Conservation (phyloP, 768 basidiomycete genomes). For the Collybia mongolica region DNA sequence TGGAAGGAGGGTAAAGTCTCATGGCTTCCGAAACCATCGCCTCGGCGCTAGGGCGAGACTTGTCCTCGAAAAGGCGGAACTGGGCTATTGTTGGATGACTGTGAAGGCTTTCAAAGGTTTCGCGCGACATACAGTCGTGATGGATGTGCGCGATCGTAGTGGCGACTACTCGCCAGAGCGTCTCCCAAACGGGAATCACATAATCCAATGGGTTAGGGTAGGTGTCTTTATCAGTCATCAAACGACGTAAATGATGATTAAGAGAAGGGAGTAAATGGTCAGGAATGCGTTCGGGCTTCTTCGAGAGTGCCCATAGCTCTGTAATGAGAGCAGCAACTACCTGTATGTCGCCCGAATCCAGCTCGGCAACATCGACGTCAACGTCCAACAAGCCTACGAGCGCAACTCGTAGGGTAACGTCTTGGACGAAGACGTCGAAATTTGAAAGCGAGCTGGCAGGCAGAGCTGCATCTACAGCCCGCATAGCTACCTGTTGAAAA, state of each 20-base stretch:
- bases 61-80: constrained; percentile 21
- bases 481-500: constrained; percentile 26
- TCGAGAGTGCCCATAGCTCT: constrained; percentile 46
- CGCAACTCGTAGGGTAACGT: constrained; percentile 40
- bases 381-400: constrained; percentile 39
- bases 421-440: constrained; percentile 42
- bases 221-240: constrained; percentile 33
- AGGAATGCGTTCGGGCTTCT: constrained; percentile 29
- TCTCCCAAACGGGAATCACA: constrained; percentile 61
- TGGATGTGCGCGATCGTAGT: constrained; percentile 35
- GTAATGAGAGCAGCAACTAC: constrained; percentile 41
- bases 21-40: constrained; percentile 42
- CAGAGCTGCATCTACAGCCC: constrained; percentile 27
- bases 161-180: constrained; percentile 61
- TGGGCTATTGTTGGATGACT: constrained; percentile 22
- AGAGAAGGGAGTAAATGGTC: constrained; percentile 29
- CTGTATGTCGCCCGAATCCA: constrained; percentile 31
- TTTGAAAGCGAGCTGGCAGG: constrained; percentile 6
- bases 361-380: constrained; percentile 21
- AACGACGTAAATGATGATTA: constrained; percentile 32
- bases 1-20: constrained; percentile 51
- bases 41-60: constrained; percentile 27
- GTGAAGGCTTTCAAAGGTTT: constrained; percentile 35
- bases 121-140: constrained; percentile 16
- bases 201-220: constrained; percentile 45